These are phyloP conservation scores for Tulasnella sp. DNA, from an alignment of 768 basidiomycete species.

Conservation along the genomic window DNA sequence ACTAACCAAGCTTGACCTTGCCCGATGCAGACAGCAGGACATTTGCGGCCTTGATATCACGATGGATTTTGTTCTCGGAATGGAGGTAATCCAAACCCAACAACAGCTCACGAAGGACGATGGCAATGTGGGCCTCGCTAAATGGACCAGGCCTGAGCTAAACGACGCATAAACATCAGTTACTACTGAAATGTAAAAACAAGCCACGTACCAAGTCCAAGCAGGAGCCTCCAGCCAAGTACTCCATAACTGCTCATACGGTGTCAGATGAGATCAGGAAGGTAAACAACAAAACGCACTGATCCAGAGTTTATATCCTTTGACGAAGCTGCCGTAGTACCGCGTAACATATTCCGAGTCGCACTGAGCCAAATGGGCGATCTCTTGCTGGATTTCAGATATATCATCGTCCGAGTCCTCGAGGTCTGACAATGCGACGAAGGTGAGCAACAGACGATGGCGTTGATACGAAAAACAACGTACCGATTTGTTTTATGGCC, in stretches of 20 bases:
- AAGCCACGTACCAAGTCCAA: constrained; percentile 52
- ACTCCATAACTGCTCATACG: constrained; percentile 67
- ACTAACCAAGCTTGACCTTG: constrained; percentile 68
- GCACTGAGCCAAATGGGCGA: constrained; percentile 88
- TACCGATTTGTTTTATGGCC: constrained; percentile 96
- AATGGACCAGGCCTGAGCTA: constrained; percentile 80
- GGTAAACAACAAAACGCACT: constrained; percentile 21
- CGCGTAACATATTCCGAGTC: constrained; percentile 94
- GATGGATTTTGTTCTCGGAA: constrained; percentile 87
- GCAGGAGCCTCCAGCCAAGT: constrained; percentile 96
- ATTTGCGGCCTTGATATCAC: constrained; percentile 98
- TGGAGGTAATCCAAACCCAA: constrained; percentile 95
- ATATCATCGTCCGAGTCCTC: constrained; percentile 99
- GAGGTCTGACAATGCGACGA: constrained; percentile 45
- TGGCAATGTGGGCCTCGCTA: constrained; percentile 87
- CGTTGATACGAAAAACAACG: constrained; percentile 23
- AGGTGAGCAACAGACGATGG: neutral
- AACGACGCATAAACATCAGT: neutral
- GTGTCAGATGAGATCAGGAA: neutral
- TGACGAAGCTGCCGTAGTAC: constrained; percentile 95
- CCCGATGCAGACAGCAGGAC: constrained; percentile 72
- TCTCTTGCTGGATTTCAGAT: constrained; percentile 96
- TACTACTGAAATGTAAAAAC: neutral
- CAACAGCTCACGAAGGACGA: constrained; percentile 85
- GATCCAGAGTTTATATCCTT: constrained; percentile 97